These are phyloP conservation scores for Ogataea hybrid DNA, from an alignment of 1,139 yeast genomes.

Conservation along the genomic window DNA sequence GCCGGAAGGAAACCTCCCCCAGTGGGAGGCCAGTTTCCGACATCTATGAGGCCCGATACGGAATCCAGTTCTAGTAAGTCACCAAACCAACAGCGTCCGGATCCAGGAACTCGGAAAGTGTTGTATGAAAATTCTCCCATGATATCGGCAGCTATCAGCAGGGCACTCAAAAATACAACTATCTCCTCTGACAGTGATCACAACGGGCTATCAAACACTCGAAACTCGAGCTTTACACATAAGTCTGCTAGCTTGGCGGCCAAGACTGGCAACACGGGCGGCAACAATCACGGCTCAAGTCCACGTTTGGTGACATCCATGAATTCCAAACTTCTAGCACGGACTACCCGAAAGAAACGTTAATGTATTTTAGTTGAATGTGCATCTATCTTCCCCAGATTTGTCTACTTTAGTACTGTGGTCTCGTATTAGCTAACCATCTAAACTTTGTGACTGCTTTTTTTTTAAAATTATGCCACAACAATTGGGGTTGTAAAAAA, in stretches of 20 bases:
- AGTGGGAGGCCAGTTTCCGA: conserved; percentile 13
- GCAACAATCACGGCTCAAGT: conserved; percentile 21
- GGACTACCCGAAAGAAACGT: conserved; percentile 39
- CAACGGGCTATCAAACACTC: neutral
- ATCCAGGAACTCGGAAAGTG: conserved; percentile 17
- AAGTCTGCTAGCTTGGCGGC: neutral
- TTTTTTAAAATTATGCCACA: conserved; percentile 1
- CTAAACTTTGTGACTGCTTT: conserved; percentile 19
- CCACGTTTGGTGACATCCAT: conserved; percentile 43
- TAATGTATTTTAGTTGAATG: conserved; percentile 11
- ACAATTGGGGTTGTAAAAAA: neutral
- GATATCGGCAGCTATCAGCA: conserved; percentile 33
- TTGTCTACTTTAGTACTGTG: neutral
- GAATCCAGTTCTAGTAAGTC: conserved; percentile 2
- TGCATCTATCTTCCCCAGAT: conserved; percentile 8
- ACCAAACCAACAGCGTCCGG: conserved; percentile 2
- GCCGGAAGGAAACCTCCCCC: conserved; percentile 25
- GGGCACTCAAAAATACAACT: conserved; percentile 26
- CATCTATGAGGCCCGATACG: conserved; percentile 19
- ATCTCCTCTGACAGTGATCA: conserved; percentile 20
- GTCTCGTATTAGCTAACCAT: neutral
- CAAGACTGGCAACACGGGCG: conserved; percentile 24
- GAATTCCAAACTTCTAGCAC: conserved; percentile 58
- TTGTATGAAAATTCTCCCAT: conserved; percentile 24
- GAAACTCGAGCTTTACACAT: conserved; percentile 2